Evolutionary conservation across 164 flowering plant genomes (phyloP), one percentile per base, ranked within the genome.

Genomic region (Vitis riparia): DNA sequence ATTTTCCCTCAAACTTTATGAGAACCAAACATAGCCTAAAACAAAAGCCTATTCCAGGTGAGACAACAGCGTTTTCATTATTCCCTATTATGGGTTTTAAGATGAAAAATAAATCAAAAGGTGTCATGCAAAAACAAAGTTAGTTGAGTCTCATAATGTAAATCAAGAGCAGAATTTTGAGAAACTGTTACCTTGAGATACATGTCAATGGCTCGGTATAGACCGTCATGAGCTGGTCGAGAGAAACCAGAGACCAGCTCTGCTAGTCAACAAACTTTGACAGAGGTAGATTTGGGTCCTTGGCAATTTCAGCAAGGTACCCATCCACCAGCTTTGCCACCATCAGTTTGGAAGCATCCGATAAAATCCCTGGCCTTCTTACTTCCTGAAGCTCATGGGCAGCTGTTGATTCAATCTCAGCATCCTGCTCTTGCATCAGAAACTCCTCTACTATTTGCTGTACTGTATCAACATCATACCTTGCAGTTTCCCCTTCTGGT

Each of bases 131-230:
- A 37, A 37, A 37, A 37, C 44, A 37, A 37, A 37, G 44, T 37
- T 6, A 37, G 44, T 37, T 37, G 44, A 3, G 7, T 37, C 7
- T 37, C 44, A 37, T 37, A 37, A 6, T 37, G 44, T 37, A 6
- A 37, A 37, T 29, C 12, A 61, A 27, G 53, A 15, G 47, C n/a
- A 19, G 64, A 11, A 61, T 27, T 61, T 27, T 57, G 60, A 47
- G 44, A n/a, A 61, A 23, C 13, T 32, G 69, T 79, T 77, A 93
- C 99, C 92, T 91, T 91, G 59, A 95, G 88, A 74, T 80, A 93
- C 77, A 78, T 90, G 83, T 95, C 99, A 61, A 95, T 86, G 64
- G 98, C 98, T 30, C 90, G 86, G 75, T 95, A 95, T 29, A 95
- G 81, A 13, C 86, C 89, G 73, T 95, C 99, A 82, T 91, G 97